Conservation (phyloP, 1,284 basidiomycete genomes). For the Grifola frondosa region DNA sequence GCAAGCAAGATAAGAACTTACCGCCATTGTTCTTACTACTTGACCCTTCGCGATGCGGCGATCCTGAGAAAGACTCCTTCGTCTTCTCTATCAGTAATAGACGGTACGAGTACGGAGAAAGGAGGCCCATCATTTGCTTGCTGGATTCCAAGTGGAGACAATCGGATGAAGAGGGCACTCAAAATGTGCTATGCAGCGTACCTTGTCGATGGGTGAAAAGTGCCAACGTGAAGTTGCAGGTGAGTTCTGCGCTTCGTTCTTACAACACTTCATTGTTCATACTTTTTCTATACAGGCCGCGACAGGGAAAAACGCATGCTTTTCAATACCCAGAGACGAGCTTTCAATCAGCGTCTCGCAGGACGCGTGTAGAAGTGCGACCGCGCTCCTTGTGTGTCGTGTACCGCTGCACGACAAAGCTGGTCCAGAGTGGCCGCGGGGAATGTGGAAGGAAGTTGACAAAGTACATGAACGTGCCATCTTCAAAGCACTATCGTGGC, state of each 20-base stretch:
- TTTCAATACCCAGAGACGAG: conserved; percentile 57
- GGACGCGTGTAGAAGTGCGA: conserved; percentile 70
- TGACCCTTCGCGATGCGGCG: conserved; percentile 81
- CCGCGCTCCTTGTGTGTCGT: conserved; percentile 75
- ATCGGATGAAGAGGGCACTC: conserved; percentile 46
- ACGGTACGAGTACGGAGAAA: conserved; percentile 79
- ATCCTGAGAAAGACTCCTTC: conserved; percentile 70
- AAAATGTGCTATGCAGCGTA: conserved; percentile 56
- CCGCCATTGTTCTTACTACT: conserved; percentile 81
- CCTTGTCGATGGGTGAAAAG: conserved; percentile 65
- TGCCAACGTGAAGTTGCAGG: conserved; percentile 48
- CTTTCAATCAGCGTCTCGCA: conserved; percentile 54
- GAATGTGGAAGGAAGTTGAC: conserved; percentile 78
- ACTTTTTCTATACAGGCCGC: conserved; percentile 54
- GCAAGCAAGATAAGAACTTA: conserved; percentile 42
- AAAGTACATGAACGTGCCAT: conserved; percentile 81
- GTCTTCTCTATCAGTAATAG: conserved; percentile 80
- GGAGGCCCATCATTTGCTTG: conserved; percentile 71
- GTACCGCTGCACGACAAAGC: conserved; percentile 69
- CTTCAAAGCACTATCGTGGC: conserved; percentile 83
- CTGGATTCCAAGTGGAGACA: conserved; percentile 79
- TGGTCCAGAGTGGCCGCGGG: conserved; percentile 76
- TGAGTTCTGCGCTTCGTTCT: conserved; percentile 35
- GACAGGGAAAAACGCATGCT: conserved; percentile 57
- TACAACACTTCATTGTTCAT: no score